phyloP scores from a whole-genome alignment of 2,329 filamentous ascomycete genomes.

The Daldinia sp. region DNA sequence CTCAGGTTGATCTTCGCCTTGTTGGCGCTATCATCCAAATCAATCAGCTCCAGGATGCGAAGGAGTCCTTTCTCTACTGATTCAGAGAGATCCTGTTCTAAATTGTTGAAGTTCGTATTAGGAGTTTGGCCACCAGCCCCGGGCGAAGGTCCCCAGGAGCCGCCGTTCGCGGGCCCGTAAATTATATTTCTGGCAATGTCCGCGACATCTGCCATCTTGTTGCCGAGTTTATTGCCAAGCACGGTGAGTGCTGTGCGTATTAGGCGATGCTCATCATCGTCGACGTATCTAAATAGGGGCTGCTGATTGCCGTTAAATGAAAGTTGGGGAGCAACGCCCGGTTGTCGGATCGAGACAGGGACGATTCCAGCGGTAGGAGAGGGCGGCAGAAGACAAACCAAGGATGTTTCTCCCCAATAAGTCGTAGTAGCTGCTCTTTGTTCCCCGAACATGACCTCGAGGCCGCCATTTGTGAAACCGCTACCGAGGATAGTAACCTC shows the following conservation, averaged over 20 bases:
- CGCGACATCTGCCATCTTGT: constrained; percentile 70
- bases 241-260: constrained; percentile 76
- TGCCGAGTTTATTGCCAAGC: constrained; percentile 73
- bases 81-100: constrained; percentile 57
- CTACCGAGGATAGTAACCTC: constrained; percentile 88
- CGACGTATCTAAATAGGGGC: constrained; percentile 77
- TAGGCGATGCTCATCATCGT: constrained; percentile 76
- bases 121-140: constrained; percentile 59
- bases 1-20: constrained; percentile 75
- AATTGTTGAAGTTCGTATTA: constrained; percentile 57
- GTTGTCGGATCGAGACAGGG: constrained; percentile 75
- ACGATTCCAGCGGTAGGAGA: constrained; percentile 76
- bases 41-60: constrained; percentile 81
- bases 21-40: constrained; percentile 79
- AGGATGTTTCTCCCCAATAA: constrained; percentile 82
- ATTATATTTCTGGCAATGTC: constrained; percentile 73
- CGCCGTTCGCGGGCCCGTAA: constrained; percentile 57
- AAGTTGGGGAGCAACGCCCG: constrained; percentile 54
- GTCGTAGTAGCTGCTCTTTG: constrained; percentile 76
- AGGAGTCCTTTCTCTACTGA: constrained; percentile 74
- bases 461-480: constrained; percentile 77
- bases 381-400: constrained; percentile 83
- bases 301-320: constrained; percentile 56
- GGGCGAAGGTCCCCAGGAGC: constrained; percentile 54
- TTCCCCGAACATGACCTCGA: constrained; percentile 87